A percentile compares a stretch with the other conserved stretches of the same genome.
Conservation (phyloP, 73 alveolate genomes). For the Symbiodinium pilosum region DNA sequence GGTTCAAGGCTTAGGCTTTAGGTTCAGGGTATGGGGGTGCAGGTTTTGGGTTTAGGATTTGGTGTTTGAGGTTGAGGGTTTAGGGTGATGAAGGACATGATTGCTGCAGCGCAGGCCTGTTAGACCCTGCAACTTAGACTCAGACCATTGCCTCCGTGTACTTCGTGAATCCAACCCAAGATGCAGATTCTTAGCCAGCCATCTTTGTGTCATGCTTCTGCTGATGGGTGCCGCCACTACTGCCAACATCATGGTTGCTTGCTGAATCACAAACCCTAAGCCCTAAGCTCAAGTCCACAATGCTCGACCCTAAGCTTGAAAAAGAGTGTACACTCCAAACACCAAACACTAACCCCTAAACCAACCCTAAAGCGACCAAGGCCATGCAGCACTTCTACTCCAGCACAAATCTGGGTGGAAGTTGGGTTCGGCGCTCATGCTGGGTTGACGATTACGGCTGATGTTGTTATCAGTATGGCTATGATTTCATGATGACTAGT, state of each 20-base stretch:
- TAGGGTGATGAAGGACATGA: too few relatives aligned
- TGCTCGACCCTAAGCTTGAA: not conserved
- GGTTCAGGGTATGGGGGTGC: not conserved
- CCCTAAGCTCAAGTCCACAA: not conserved
- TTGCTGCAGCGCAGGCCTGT: too few relatives aligned
- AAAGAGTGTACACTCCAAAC: too few relatives aligned
- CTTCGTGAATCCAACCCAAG: too few relatives aligned
- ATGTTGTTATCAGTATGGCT: not conserved
- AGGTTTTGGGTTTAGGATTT: not conserved
- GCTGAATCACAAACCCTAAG: not conserved
- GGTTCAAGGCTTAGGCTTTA: not conserved
- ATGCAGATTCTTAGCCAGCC: too few relatives aligned
- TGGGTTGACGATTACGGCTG: too few relatives aligned
- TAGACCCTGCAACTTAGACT: too few relatives aligned
- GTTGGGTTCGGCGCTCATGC: too few relatives aligned
- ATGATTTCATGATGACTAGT: not conserved
- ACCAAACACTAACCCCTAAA: not conserved
- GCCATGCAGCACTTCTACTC: conserved; percentile 78
- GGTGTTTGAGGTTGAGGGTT: not conserved
- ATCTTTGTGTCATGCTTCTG: too few relatives aligned
- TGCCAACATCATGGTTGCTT: not conserved
- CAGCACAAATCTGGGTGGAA: conserved; percentile 60
- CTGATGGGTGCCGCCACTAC: too few relatives aligned
- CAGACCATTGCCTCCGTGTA: too few relatives aligned
- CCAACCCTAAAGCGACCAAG: not conserved